phyloP scores from a whole-genome alignment of 768 basidiomycete genomes.

The Amanita thiersii region DNA sequence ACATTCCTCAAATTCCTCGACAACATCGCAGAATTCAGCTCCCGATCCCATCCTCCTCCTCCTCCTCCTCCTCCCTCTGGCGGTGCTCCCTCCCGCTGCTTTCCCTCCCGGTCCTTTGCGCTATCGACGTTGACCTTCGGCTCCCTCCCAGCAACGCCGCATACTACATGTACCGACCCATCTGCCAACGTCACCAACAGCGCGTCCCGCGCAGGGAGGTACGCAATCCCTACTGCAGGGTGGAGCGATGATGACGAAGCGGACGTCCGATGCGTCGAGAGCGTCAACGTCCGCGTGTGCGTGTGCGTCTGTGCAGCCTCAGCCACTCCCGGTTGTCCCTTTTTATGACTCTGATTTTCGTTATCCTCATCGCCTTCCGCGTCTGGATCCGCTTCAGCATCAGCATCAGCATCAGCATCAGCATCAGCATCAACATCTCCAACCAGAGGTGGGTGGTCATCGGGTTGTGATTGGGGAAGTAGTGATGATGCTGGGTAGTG shows the following conservation, averaged over 20 bases:
- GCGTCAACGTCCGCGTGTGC: neutral
- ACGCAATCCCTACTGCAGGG: slow-evolving; percentile 51
- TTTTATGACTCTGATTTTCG: too few species aligned
- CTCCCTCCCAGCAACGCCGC: slow-evolving; percentile 30
- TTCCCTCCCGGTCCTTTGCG: neutral
- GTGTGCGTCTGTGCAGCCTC: neutral
- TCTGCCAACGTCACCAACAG: slow-evolving; percentile 58
- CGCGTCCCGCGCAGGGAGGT: slow-evolving; percentile 39
- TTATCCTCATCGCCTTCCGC: too few species aligned
- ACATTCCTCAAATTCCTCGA: slow-evolving; percentile 42
- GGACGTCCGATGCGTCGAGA: slow-evolving; percentile 1
- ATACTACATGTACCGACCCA: slow-evolving; percentile 61
- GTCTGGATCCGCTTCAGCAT: too few species aligned
- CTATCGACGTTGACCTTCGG: neutral
- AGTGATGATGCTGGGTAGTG: slow-evolving; percentile 33
- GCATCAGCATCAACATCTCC: too few species aligned
- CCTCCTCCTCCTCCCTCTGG: slow-evolving; percentile 10
- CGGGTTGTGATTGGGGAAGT: too few species aligned
- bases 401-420: too few species aligned
- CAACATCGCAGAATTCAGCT: slow-evolving; percentile 31
- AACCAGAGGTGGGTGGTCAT: too few species aligned
- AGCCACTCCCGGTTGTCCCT: too few species aligned
- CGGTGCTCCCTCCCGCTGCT: neutral
- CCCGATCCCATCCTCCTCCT: too few species aligned
- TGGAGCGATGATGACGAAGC: slow-evolving; percentile 45